Evolutionary conservation across 371 early-diverging fungal genomes (phyloP).

Genomic region (Mortierella sp.): DNA sequence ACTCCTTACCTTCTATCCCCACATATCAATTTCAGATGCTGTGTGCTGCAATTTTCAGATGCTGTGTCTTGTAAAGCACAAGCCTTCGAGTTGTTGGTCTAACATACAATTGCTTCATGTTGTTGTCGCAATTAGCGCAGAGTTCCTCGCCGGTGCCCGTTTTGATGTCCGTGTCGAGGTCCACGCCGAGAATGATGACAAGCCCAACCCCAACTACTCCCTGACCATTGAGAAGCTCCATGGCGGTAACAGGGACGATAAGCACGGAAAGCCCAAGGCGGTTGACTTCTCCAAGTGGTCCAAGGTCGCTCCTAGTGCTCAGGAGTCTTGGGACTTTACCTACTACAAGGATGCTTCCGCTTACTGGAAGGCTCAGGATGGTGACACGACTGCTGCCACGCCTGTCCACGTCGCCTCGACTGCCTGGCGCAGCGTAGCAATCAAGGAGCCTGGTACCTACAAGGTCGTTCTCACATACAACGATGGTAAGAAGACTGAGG

Average conservation of each 20-base stretch:
- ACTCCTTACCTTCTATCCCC: no score
- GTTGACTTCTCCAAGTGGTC: slow-evolving; percentile 60
- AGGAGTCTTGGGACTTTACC: slow-evolving; percentile 65
- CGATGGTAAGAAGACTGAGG: slow-evolving; percentile 57
- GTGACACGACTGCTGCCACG: slow-evolving; percentile 46
- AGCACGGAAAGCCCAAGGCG: slow-evolving; percentile 42
- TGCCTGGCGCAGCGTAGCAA: slow-evolving; percentile 66
- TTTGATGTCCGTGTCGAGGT: slow-evolving; percentile 71
- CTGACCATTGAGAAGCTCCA: slow-evolving; percentile 58
- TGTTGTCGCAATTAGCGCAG: slow-evolving; percentile 48
- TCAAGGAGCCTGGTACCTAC: slow-evolving; percentile 69
- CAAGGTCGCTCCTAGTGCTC: slow-evolving; percentile 46
- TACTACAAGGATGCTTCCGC: slow-evolving; percentile 67
- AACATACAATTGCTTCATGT: no score
- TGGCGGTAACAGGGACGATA: slow-evolving; percentile 33
- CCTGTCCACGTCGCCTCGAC: slow-evolving; percentile 65
- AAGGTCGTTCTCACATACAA: slow-evolving; percentile 51
- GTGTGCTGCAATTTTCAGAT: no score
- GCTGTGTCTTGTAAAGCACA: no score
- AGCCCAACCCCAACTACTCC: slow-evolving; percentile 58
- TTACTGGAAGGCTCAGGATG: slow-evolving; percentile 55
- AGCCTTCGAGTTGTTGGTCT: no score
- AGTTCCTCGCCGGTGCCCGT: slow-evolving; percentile 64
- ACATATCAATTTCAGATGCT: no score
- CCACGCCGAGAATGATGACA: slow-evolving; percentile 62